A percentile compares a stretch with the other conserved stretches of the same genome.
These are phyloP conservation scores for Zymoseptoria crescenta DNA, from an alignment of 2,329 filamentous ascomycete species.

Conservation along the genomic window DNA sequence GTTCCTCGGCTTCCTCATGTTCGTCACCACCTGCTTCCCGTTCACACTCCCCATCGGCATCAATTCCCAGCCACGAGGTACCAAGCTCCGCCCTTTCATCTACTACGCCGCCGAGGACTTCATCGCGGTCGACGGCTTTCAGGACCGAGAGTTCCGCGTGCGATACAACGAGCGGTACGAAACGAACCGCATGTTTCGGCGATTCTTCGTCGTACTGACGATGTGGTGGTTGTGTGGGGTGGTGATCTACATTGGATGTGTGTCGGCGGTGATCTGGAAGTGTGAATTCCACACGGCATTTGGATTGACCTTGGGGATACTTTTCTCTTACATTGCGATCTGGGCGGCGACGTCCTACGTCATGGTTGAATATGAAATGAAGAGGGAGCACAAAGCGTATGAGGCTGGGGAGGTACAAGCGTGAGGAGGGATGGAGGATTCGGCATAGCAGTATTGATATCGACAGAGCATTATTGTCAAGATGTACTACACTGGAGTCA, in stretches of 20 bases:
- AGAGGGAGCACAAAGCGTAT: constrained; percentile 22
- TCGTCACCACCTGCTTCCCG: constrained; percentile 23
- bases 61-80: constrained; percentile 26
- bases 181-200: constrained; percentile 22
- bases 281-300: constrained; percentile 26
- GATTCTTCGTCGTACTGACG: constrained; percentile 25
- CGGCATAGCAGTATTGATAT: neutral
- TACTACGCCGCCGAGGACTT: constrained; percentile 30
- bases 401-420: constrained; percentile 20
- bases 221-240: constrained; percentile 26
- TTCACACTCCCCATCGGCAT: constrained; percentile 27
- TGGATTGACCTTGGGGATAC: constrained; percentile 21
- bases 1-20: constrained; percentile 24
- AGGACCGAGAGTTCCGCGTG: constrained; percentile 27
- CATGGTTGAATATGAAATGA: constrained; percentile 25
- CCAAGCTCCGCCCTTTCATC: constrained; percentile 24
- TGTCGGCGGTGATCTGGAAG: constrained; percentile 27
- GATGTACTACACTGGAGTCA: too few species aligned
- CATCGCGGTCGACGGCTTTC: constrained; percentile 27
- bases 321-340: constrained; percentile 24
- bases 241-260: constrained; percentile 22
- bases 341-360: constrained; percentile 19
- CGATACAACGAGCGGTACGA: constrained; percentile 28
- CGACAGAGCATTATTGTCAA: neutral
- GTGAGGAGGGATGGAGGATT: constrained; percentile 1